Base-by-base conservation (phyloP, 208 protist species). In the Eutreptiella sp. region DNA sequence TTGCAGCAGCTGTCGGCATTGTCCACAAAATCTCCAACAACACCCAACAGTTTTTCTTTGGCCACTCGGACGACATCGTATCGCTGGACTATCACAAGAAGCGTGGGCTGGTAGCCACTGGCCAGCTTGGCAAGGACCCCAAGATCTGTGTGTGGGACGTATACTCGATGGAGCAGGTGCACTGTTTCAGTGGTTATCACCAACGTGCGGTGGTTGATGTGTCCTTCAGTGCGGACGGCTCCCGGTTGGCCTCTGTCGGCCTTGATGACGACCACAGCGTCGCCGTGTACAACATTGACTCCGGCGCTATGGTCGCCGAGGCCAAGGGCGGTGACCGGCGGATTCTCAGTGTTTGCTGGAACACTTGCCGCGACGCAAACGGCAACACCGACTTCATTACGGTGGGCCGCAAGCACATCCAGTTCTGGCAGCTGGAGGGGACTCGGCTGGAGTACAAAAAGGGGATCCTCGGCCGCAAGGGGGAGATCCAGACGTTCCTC, bases 131-230 rank as follows among this genome's bases (percentile, higher is more conserved):
- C 19, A 75, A 74, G 64, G 14, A 36, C 39, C 71, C 70, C 16
- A 34, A 16, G 4, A 27, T 77, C 21, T 68, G 26, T 32, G 70
- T 75, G 4, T 75, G 71, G 69, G 60, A 79, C 42, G 32, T 64
- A 28, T 24, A 4, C 19, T 75, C 65, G 19, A 3, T 26, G 19
- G 16, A 72, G 5, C 11, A 29, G 33, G n/a, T 23, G 4, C 5
- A 32, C 5, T 27, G 68, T 14, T 4, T 71, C 26, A 5, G 14
- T 16, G 46, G 19, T 4, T 32, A 34, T 9, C 68, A 72, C 46
- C 26, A 50, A 4, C 50, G 53, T n/a, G 72, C 36, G 26, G 48
- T 79, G 7, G 27, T 28, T 14, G 23, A 36, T 3, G 11, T 76
- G 2, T 46, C 61, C 4, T 79, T 79, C 41, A 47, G 27, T 2